Evolutionary conservation across 2,329 filamentous ascomycete species (phyloP).

Genomic region (Colletotrichum liaoningense): DNA sequence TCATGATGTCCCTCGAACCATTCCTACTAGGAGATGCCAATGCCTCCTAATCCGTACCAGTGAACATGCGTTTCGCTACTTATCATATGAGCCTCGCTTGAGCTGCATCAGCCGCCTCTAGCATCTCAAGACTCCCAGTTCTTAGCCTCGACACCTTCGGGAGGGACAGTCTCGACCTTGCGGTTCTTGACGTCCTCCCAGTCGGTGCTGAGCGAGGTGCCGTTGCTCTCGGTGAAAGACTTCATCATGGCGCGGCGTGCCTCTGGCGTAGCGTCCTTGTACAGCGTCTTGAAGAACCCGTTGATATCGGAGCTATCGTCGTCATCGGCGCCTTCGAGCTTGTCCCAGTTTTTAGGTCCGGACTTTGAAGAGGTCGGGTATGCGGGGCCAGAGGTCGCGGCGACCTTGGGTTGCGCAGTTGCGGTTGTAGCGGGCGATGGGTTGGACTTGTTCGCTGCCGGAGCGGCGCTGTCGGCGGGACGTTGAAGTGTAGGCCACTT

Average conservation of each 20-base stretch:
- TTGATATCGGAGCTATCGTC: constrained; percentile 75
- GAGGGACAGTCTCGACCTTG: constrained; percentile 78
- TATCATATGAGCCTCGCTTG: background rate
- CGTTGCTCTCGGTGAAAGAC: constrained; percentile 93
- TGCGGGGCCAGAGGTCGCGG: constrained; percentile 53
- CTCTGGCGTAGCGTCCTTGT: constrained; percentile 80
- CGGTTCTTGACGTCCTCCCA: constrained; percentile 84
- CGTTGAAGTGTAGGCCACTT: constrained; percentile 70
- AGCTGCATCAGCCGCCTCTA: no score
- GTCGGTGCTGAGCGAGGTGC: constrained; percentile 90
- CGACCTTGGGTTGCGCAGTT: constrained; percentile 18
- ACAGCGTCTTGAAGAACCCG: constrained; percentile 90
- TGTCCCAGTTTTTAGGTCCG: constrained; percentile 95
- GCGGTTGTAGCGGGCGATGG: constrained; percentile 11
- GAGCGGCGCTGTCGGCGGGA: constrained; percentile 16
- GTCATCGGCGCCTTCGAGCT: constrained; percentile 65
- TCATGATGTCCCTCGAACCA: background rate
- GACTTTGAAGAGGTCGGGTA: constrained; percentile 90
- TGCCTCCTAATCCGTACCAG: background rate
- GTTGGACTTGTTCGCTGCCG: background rate
- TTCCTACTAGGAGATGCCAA: background rate
- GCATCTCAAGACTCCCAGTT: constrained; percentile 63
- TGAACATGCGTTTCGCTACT: background rate
- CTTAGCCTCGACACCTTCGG: constrained; percentile 82
- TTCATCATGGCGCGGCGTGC: constrained; percentile 97